Evolutionary conservation across 2,329 filamentous ascomycete genomes (phyloP).

Genomic region (Trichoderma guizhouense): DNA sequence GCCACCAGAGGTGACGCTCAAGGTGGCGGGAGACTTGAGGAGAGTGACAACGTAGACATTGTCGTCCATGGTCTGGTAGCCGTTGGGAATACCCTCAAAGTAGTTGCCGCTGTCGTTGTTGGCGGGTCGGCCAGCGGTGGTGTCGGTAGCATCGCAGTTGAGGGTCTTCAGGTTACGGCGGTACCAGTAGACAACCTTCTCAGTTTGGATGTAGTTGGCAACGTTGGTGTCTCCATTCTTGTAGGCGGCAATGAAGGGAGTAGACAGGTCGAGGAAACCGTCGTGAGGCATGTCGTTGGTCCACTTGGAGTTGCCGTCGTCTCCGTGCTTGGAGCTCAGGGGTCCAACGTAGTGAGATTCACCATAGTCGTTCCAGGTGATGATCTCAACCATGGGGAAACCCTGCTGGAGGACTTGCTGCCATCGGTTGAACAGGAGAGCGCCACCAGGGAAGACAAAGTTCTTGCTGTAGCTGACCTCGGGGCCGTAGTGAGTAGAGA

Average conservation of each 20-base stretch:
- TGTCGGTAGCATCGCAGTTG: slow-evolving; percentile 52
- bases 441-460: slow-evolving; percentile 57
- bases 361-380: slow-evolving; percentile 51
- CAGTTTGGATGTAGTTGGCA: slow-evolving; percentile 42
- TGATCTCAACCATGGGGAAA: slow-evolving; percentile 46
- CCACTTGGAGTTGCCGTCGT: slow-evolving; percentile 47
- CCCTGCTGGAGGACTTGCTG: slow-evolving; percentile 41
- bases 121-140: slow-evolving; percentile 39
- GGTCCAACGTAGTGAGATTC: slow-evolving; percentile 55
- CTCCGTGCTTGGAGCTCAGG: slow-evolving; percentile 41
- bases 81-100: slow-evolving; percentile 49
- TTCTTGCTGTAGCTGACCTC: slow-evolving; percentile 36
- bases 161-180: slow-evolving; percentile 45
- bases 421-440: slow-evolving; percentile 59
- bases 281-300: slow-evolving; percentile 47
- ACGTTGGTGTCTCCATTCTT: slow-evolving; percentile 42
- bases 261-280: slow-evolving; percentile 52
- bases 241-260: slow-evolving; percentile 52
- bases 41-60: slow-evolving; percentile 52
- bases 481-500: slow-evolving; percentile 47
- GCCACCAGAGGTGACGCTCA: slow-evolving; percentile 45
- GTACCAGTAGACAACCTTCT: slow-evolving; percentile 56
- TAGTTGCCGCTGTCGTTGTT: slow-evolving; percentile 49
- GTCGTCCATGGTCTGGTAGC: slow-evolving; percentile 48
- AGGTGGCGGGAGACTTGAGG: slow-evolving; percentile 41